These are phyloP conservation scores for Acrodontium crateriforme DNA, from an alignment of 2,329 filamentous ascomycete genomes.

Conservation along the genomic window DNA sequence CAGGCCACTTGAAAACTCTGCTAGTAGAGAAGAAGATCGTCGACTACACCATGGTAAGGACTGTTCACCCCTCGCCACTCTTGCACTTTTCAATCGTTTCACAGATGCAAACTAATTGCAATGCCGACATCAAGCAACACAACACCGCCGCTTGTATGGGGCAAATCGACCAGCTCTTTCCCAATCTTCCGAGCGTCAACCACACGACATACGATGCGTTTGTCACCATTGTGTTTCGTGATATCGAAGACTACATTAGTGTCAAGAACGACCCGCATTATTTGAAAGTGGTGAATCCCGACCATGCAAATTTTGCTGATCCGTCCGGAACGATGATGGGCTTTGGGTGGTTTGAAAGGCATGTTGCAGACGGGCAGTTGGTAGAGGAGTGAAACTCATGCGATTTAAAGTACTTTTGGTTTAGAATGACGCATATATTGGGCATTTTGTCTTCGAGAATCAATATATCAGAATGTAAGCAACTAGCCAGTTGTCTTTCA, in stretches of 20 bases:
- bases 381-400: conserved; percentile 3
- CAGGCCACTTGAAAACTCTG: conserved; percentile 13
- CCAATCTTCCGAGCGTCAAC: conserved; percentile 15
- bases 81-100: too few species aligned
- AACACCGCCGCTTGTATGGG: conserved; percentile 18
- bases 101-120: too few species aligned
- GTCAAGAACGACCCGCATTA: conserved; percentile 21
- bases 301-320: conserved; percentile 23
- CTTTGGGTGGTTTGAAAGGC: conserved; percentile 12
- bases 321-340: conserved; percentile 9
- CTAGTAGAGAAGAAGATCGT: conserved; percentile 20
- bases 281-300: conserved; percentile 15
- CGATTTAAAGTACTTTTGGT: too few species aligned
- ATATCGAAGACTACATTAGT: conserved; percentile 17
- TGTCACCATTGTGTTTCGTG: conserved; percentile 21
- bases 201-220: conserved; percentile 20
- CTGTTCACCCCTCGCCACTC: background rate
- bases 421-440: too few species aligned
- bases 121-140: conserved; percentile 16
- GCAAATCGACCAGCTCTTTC: conserved; percentile 8
- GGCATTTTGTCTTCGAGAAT: too few species aligned
- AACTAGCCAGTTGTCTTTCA: too few species aligned
- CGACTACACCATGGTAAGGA: conserved; percentile 19
- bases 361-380: conserved; percentile 9
- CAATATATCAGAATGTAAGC: too few species aligned